phyloP scores from a whole-genome alignment of 1,284 basidiomycete species.

The Ustilago bromivora region DNA sequence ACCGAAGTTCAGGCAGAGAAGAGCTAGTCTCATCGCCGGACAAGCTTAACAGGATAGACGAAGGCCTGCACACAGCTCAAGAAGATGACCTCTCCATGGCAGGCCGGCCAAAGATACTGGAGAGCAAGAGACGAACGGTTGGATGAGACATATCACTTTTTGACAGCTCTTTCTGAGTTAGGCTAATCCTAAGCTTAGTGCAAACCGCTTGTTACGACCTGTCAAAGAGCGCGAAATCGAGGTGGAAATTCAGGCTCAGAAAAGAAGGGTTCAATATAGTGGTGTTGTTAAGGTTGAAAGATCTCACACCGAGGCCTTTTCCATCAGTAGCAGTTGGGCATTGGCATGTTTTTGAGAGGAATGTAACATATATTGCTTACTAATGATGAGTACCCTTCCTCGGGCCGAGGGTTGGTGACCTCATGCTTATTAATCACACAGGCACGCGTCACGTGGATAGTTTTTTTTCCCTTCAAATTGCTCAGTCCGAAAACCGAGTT shows the following conservation, averaged over 20 bases:
- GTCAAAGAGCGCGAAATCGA: neutral
- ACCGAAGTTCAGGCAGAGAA: too few species aligned
- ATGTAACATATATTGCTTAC: too few species aligned
- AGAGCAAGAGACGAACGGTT: neutral
- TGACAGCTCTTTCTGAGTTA: slow-evolving; percentile 18
- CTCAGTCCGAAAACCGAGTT: neutral
- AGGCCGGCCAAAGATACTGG: too few species aligned
- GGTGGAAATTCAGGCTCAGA: neutral
- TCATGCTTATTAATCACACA: neutral
- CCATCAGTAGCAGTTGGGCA: too few species aligned
- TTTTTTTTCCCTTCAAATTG: neutral
- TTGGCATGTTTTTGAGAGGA: too few species aligned
- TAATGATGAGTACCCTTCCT: too few species aligned
- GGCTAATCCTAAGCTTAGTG: too few species aligned
- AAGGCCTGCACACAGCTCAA: too few species aligned
- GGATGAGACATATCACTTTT: slow-evolving; percentile 30
- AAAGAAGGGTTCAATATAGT: neutral
- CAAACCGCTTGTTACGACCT: neutral
- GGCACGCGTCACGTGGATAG: neutral
- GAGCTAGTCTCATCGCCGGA: too few species aligned
- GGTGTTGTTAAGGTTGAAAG: neutral
- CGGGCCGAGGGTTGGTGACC: too few species aligned
- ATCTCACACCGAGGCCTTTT: neutral
- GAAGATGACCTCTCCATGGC: too few species aligned
- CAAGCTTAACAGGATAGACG: too few species aligned